Evolutionary conservation across 2,329 filamentous ascomycete species (phyloP).

Genomic region (Triangularia verruculosa): DNA sequence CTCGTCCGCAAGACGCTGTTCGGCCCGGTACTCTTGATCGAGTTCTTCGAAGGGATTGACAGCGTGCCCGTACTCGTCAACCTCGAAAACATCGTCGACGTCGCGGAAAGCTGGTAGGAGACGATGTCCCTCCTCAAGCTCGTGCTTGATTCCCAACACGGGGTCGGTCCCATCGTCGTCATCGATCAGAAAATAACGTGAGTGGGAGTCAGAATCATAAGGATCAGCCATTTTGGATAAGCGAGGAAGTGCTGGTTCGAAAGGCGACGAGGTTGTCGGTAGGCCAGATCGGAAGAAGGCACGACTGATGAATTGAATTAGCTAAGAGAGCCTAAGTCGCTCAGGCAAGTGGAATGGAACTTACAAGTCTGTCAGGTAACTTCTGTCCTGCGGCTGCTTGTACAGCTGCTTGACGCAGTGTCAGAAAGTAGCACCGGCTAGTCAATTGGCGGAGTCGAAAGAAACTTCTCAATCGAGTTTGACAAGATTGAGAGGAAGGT

Average conservation of each 20-base stretch:
- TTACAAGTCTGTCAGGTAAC: neutral
- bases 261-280: no score
- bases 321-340: no score
- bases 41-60: neutral
- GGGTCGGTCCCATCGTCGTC: slow-evolving; percentile 12
- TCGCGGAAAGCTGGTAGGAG: neutral
- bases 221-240: neutral
- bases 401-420: neutral
- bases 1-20: slow-evolving; percentile 9
- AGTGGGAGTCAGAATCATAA: neutral
- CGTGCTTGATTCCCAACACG: neutral
- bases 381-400: neutral
- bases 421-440: neutral
- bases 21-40: slow-evolving; percentile 1
- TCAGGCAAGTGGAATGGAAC: no score
- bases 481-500: neutral
- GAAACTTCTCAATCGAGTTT: neutral
- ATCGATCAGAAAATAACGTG: slow-evolving; percentile 9
- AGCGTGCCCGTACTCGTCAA: neutral
- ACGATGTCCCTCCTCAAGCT: neutral
- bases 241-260: no score
- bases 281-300: no score
- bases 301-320: no score
- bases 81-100: neutral
- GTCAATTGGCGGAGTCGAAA: neutral